phyloP scores from a whole-genome alignment of 441 rosid genomes.

The Gossypium davidsonii region DNA sequence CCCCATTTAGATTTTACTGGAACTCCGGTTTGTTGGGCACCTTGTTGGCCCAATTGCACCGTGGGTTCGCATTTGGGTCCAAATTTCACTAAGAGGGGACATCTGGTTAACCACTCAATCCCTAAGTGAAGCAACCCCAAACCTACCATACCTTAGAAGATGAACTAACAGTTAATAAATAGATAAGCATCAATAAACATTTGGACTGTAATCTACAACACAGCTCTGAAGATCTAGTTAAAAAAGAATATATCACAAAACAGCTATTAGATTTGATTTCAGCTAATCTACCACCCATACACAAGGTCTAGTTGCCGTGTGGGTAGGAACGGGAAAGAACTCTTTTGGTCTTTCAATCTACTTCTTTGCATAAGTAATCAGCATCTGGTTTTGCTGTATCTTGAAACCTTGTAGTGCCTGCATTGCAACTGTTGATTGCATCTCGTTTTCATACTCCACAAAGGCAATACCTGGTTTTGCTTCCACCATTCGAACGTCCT shows the following conservation, averaged over 20 bases:
- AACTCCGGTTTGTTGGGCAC: neutral
- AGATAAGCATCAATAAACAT: neutral
- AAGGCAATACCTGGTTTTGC: conserved; percentile 96
- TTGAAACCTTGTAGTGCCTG: conserved; percentile 77
- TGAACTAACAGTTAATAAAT: too few relatives aligned
- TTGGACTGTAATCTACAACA: neutral
- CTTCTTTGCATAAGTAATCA: conserved; percentile 83
- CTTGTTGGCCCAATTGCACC: neutral
- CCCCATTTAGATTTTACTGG: neutral
- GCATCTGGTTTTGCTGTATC: conserved; percentile 67
- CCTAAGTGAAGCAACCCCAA: neutral
- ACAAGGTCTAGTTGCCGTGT: neutral
- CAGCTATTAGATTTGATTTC: neutral
- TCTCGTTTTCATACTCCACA: conserved; percentile 78
- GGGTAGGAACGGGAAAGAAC: neutral
- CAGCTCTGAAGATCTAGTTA: neutral
- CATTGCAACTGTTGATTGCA: conserved; percentile 85
- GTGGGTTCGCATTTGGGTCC: neutral
- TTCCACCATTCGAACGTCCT: conserved; percentile 94
- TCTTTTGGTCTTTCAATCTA: conserved; percentile 25
- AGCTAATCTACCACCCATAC: neutral
- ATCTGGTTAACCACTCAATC: neutral
- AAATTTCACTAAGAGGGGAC: neutral
- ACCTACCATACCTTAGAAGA: too few relatives aligned
- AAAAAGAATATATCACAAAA: neutral